These are phyloP conservation scores for Patellifolia procumbens DNA, from an alignment of 179 eudicot species.

Conservation along the genomic window DNA sequence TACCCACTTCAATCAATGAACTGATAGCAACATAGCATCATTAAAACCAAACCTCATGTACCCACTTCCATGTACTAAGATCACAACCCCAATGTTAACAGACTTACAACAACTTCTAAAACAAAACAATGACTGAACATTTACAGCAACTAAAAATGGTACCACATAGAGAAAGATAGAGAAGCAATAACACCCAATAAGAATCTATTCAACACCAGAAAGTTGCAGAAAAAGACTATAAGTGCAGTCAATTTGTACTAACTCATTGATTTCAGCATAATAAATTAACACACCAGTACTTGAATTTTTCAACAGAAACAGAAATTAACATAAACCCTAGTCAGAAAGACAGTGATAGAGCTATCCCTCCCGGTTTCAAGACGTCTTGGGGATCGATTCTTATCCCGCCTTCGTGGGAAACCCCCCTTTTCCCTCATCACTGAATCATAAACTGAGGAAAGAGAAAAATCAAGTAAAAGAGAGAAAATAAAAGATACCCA, in stretches of 20 bases:
- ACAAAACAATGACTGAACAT: constrained; percentile 28
- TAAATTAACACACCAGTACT: constrained; percentile 21
- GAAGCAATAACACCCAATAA: constrained; percentile 23
- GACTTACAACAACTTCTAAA: constrained; percentile 27
- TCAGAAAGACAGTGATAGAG: too few relatives aligned
- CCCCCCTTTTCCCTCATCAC: too few relatives aligned
- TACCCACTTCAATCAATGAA: constrained; percentile 50
- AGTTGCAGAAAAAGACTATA: constrained; percentile 21
- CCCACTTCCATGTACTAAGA: constrained; percentile 38
- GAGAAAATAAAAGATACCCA: constrained; percentile 43
- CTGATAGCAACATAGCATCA: constrained; percentile 46
- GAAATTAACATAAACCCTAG: constrained; percentile 31
- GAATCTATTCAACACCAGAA: constrained; percentile 40
- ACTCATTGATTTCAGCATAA: constrained; percentile 39
- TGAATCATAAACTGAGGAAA: too few relatives aligned
- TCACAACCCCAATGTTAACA: constrained; percentile 31
- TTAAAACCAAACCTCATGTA: constrained; percentile 40
- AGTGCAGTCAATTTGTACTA: constrained; percentile 36
- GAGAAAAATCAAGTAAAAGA: constrained; percentile 19
- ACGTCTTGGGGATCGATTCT: too few relatives aligned
- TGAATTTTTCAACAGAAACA: background rate
- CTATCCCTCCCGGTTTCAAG: too few relatives aligned
- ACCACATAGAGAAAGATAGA: constrained; percentile 15
- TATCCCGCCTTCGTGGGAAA: too few relatives aligned
- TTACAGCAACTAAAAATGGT: constrained; percentile 27